Evolutionary conservation across 371 early-diverging fungal species (phyloP).

Genomic region (Lichtheimia ramosa): DNA sequence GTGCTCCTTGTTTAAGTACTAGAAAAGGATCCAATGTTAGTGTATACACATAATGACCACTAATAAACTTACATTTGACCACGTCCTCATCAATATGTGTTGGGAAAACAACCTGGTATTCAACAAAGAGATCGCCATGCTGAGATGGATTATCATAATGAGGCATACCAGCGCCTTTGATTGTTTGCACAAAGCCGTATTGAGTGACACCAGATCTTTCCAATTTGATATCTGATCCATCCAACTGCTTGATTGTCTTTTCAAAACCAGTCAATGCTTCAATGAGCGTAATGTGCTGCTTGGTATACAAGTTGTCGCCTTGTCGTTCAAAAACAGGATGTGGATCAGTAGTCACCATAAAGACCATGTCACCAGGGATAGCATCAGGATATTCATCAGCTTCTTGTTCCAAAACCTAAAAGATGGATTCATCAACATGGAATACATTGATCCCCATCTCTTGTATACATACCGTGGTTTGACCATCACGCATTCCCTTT

Average conservation of each 20-base stretch:
- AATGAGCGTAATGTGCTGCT: constrained; percentile 80
- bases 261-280: constrained; percentile 91
- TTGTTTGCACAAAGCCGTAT: constrained; percentile 70
- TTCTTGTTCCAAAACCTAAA: constrained; percentile 79
- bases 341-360: constrained; percentile 76
- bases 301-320: constrained; percentile 81
- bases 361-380: constrained; percentile 86
- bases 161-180: constrained; percentile 88
- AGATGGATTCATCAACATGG: background rate
- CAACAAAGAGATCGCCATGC: constrained; percentile 86
- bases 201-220: constrained; percentile 68
- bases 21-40: background rate
- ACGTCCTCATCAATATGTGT: constrained; percentile 39
- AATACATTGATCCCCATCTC: background rate
- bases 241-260: constrained; percentile 80
- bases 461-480: constrained; percentile 57
- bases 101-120: constrained; percentile 91
- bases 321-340: constrained; percentile 82
- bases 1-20: constrained; percentile 26
- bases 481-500: constrained; percentile 85
- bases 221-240: constrained; percentile 69
- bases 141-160: constrained; percentile 56
- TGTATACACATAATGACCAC: background rate
- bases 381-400: constrained; percentile 91
- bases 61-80: constrained; percentile 34